Evolutionary conservation across 345 rosid species (phyloP), one percentile per base, ranked within the genome.

Genomic region (Euphorbia pulcherrima): DNA sequence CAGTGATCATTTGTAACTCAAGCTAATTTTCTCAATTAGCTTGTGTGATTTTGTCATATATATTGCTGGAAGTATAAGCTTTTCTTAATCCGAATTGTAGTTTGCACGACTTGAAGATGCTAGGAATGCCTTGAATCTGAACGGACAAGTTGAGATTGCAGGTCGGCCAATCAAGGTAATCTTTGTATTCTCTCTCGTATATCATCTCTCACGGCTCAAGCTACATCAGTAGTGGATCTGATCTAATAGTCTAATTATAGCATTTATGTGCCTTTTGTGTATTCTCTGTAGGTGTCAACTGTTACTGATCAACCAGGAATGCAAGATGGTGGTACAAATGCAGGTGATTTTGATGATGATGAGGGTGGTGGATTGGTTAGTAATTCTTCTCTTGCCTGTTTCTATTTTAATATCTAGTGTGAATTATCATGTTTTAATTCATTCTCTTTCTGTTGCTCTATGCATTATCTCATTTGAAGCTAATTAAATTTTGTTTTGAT

Each of bases 321-420:
- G 62, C 89, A 80, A 69, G 97, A 94, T 53, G 79, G 74, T 72
- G 88, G 83, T 55, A 77, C 84, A 62, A 83, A 65, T 82, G 72
- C 95, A 1, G 90, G 83, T 72, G 97, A 94, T 89, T 79, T 94
- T 74, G 99, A 94, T 81, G 99, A 94, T 58, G 95, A 94, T 30
- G 99, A 94, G 51, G 97, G 98, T 53, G 89, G 88, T 69, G 98
- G 96, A 72, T 81, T 91, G 93, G 99, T 94, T 61, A 87, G 97
- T 82, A 69, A 57, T 64, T 72, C 35, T 8, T 68, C 48, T 71
- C n/a, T 54, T 47, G 20, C 54, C 47, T 48, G 47, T 21, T 24
- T 41, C 1, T 14, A 61, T 40, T 59, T 26, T 18, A 39, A 39
- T 39, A 2, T 39, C 12, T 9, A 39, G 10, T 9, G 44, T 39